A percentile compares a stretch with the other conserved stretches of the same genome.
These are phyloP conservation scores for Aspergillus hancockii DNA, from an alignment of 495 filamentous ascomycete genomes.

Conservation along the genomic window DNA sequence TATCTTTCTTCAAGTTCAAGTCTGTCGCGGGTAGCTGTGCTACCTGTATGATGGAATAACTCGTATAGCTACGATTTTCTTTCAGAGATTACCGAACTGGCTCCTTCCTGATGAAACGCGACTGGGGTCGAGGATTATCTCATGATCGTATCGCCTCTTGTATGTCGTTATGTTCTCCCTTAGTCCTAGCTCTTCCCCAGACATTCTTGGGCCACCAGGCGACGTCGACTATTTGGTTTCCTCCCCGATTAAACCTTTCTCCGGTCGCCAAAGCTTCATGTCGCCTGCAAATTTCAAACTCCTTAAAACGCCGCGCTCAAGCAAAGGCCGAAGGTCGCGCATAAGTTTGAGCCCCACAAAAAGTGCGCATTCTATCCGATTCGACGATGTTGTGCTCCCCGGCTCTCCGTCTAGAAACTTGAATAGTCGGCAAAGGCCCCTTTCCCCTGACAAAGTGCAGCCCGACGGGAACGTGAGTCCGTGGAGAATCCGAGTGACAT, in stretches of 20 bases:
- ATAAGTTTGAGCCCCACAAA: conserved; percentile 40
- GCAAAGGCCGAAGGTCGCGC: conserved; percentile 35
- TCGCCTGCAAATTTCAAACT: conserved; percentile 38
- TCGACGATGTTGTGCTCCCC: conserved; percentile 49
- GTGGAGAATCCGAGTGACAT: conserved; percentile 59
- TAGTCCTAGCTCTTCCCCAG: conserved; percentile 47
- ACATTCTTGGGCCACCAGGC: conserved; percentile 48
- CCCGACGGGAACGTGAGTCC: conserved; percentile 48
- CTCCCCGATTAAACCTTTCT: conserved; percentile 44
- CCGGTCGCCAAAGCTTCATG: conserved; percentile 46
- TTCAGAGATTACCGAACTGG: neutral
- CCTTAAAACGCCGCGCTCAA: conserved; percentile 33
- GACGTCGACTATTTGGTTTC: conserved; percentile 49
- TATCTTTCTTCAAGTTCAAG: neutral
- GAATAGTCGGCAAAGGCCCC: conserved; percentile 31
- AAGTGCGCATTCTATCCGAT: conserved; percentile 45
- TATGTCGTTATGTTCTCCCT: conserved; percentile 32
- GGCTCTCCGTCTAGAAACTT: conserved; percentile 41
- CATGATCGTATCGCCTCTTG: conserved; percentile 17
- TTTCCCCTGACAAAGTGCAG: conserved; percentile 40
- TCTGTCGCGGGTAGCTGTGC: neutral
- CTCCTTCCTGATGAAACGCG: conserved; percentile 11
- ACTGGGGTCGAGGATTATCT: conserved; percentile 6
- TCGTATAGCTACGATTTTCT: neutral
- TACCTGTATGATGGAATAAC: conserved; percentile 2